Evolutionary conservation across 306 rosid genomes (phyloP), one percentile per base, ranked within the genome.

Genomic region (Dryas alaskensis): DNA sequence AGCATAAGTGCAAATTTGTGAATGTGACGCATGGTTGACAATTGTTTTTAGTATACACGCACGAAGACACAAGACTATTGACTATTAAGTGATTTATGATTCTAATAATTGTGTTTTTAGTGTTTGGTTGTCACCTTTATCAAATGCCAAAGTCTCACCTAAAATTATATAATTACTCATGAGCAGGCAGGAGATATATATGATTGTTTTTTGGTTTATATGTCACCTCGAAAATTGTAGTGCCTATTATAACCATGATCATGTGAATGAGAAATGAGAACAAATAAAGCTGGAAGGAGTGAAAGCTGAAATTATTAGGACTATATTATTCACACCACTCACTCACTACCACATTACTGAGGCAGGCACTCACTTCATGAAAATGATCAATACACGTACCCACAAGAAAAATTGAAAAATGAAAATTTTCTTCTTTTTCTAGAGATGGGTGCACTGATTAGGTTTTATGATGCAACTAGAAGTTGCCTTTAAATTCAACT

Each of bases 151-250:
- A 44, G 66, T 57, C 46, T 44, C 3, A 45, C 54, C 66, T 71
- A 71, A 44, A 71, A 14, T 71, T 8, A 27, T 10, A 25, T 71
- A 45, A 58, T 45, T 58, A 31, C 66, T 31, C 37, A 31, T 31
- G 31, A 27, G 31, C 1, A 57, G 70, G 8, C 47, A 69, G 65
- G 51, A 40, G 45, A 31, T 27, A 64, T 63, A 19, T 64, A 80
- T 81, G 81, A 76, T 81, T 81, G 60, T 10, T 59, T 71, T 51
- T 81, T 71, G 74, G 81, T 81, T 81, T 58, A 65, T 71, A 60
- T 62, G 81, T 81, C 74, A 60, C 61, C 60, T 76, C 50, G 77
- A 52, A 59, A 76, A 71, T 71, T 46, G 78, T 57, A 13, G 48
- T 49, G 42, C 55, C 80, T 75, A 80, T 76, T 52, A 70, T 80